Base-by-base conservation (phyloP, 768 basidiomycete species). In the Mycena indigotica region DNA sequence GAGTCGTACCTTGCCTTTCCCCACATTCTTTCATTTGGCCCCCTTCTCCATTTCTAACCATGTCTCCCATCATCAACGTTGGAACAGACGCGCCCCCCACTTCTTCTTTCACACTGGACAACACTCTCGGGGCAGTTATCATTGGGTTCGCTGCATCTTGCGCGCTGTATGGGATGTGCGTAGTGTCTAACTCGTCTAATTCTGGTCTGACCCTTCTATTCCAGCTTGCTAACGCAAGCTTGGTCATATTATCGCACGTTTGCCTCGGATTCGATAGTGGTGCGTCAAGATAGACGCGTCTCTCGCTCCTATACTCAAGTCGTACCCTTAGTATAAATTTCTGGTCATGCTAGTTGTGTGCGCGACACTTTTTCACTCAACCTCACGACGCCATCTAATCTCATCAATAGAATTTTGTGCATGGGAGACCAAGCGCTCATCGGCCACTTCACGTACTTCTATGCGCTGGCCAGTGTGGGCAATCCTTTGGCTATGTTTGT, bases 121-220 rank as follows among this genome's bases (percentile, higher is more conserved):
- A 74, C 63, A 87, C 86, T 1, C 76, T 88, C 16, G 87, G 87
- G 30, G 85, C 86, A 17, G 70, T 81, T 41, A 79, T 86, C 60
- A 65, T 86, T 45, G 87, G 87, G 28, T 85, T 85, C 58, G 77
- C 80, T 1, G 69, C 77, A 38, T 80, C 87, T 4, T 80, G 77
- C 61, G 74, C 68, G 48, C 64, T 78, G n/a, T 85, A 81, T 67
- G 85, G 86, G 19, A 73, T 85, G 62, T 60, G 13, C 23, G 62
- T 59, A 3, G 19, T 15, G 15, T 13, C 21, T 3, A 0, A 2
- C 15, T 3, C 32, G 13, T 19, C 44, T 1, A 21, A 3, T 29
- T 3, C 17, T n/a, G 21, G 10, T 5, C 8, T 55, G 5, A 26
- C 4, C 26, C 15, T 10, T 5, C 30, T 5, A 5, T 28, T 12